phyloP scores from a whole-genome alignment of 257 asterid genomes.

The Solanum arcanum region DNA sequence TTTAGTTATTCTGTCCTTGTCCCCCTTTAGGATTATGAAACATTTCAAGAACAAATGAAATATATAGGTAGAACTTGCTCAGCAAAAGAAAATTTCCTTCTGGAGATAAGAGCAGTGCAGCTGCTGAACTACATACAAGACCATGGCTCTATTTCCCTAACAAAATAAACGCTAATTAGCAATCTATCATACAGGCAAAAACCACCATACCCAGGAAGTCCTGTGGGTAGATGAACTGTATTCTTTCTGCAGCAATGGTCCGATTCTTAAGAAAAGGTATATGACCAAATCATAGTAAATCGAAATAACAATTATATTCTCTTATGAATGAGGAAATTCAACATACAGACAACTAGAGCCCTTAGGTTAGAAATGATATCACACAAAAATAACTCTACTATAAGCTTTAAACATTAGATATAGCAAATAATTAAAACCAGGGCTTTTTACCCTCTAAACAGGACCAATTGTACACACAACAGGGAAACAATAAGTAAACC shows the following conservation, averaged over 20 bases:
- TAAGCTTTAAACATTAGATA: background rate
- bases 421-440: background rate
- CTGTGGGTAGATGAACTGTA: background rate
- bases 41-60: background rate
- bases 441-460: background rate
- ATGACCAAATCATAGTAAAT: background rate
- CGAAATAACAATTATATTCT: background rate
- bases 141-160: background rate
- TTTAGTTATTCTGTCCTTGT: background rate
- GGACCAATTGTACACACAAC: background rate
- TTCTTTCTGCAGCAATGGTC: background rate
- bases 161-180: background rate
- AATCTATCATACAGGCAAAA: background rate
- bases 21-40: background rate
- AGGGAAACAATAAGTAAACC: slow-evolving; percentile 32
- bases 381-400: background rate
- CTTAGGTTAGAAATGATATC: background rate
- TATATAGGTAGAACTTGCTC: background rate
- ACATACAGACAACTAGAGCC: background rate
- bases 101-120: background rate
- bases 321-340: background rate
- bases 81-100: background rate
- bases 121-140: background rate
- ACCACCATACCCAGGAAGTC: background rate
- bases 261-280: background rate